Evolutionary conservation across 345 rosid genomes (phyloP), one percentile per base, ranked within the genome.

Genomic region (Acer campestre): DNA sequence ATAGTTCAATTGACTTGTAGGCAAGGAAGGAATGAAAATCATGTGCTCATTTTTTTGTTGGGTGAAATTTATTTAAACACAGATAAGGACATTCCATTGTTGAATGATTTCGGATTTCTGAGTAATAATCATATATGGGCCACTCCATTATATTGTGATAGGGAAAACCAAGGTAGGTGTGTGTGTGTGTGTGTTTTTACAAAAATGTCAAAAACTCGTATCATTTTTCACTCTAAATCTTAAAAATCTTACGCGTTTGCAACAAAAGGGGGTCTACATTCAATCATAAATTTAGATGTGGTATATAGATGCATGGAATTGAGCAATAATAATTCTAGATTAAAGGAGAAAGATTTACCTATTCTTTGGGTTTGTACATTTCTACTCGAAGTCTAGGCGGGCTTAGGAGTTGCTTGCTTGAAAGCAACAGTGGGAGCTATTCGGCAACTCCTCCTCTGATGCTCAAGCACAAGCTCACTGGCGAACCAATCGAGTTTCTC

Each of bases 371-470:
- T 79, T 77, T 81, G 81, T 13, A 62, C 74, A 71, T 63, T 80
- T 80, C 20, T 75, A 61, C 70, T 51, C 1, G 10, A 70, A 70
- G 56, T 77, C 81, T 89, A 85, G 70, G 75, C 77, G 65, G 87
- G 51, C 58, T 84, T 81, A 22, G 80, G 81, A 58, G 85, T 81
- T 46, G 91, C 88, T 86, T 93, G 97, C 87, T 95, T 95, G 90
- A 95, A 91, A 51, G 94, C 98, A 65, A 95, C 98, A 80, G 99
- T 95, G 84, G 99, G 99, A 82, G 98, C 94, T 12, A 95, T 93
- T 78, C 99, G 84, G 82, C 89, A 84, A 79, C 93, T 92, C 88
- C 99, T 89, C 90, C 93, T 91, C 88, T 90, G 93, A 85, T 95
- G 98, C 81, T 95, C 99, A 27, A 87, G 85, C 65, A 95, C 95